Percentiles rank a stretch among this genome's conserved stretches.
These are phyloP conservation scores for Alternaria novae-zelandiae DNA, from an alignment of 2,329 filamentous ascomycete genomes.

Conservation along the genomic window DNA sequence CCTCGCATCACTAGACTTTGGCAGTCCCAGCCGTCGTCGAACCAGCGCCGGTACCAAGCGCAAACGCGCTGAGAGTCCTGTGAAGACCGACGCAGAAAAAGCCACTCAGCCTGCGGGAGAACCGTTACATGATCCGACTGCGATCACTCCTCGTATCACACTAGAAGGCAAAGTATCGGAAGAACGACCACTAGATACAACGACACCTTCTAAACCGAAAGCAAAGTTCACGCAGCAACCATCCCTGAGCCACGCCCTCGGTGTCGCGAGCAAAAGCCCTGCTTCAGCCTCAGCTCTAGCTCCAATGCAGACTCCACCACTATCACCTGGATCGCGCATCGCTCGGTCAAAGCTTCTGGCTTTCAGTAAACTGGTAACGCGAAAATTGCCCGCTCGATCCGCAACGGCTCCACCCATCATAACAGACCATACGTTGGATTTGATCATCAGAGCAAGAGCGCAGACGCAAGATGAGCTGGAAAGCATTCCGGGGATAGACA, in stretches of 20 bases:
- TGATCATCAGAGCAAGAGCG: constrained; percentile 26
- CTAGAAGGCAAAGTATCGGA: neutral
- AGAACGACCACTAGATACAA: neutral
- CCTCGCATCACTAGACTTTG: constrained; percentile 27
- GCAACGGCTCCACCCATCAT: constrained; percentile 21
- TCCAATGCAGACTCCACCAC: neutral
- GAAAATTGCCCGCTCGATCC: constrained; percentile 15
- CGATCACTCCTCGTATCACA: neutral
- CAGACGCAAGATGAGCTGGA: constrained; percentile 31
- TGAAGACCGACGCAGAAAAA: neutral
- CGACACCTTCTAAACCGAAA: neutral
- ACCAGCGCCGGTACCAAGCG: constrained; percentile 30
- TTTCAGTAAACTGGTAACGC: constrained; percentile 35
- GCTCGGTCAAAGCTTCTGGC: constrained; percentile 35
- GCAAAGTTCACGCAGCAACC: neutral
- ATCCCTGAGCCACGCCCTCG: neutral
- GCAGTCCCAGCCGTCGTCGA: constrained; percentile 4
- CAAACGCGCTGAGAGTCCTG: constrained; percentile 29
- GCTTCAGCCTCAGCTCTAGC: neutral
- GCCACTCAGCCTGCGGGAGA: neutral
- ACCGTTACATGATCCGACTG: neutral
- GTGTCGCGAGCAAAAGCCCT: neutral
- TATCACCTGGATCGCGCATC: constrained; percentile 1
- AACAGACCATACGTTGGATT: constrained; percentile 26
- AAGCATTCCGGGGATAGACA: constrained; percentile 31